phyloP scores from a whole-genome alignment of 495 filamentous ascomycete species.

The Cercophora sp. region DNA sequence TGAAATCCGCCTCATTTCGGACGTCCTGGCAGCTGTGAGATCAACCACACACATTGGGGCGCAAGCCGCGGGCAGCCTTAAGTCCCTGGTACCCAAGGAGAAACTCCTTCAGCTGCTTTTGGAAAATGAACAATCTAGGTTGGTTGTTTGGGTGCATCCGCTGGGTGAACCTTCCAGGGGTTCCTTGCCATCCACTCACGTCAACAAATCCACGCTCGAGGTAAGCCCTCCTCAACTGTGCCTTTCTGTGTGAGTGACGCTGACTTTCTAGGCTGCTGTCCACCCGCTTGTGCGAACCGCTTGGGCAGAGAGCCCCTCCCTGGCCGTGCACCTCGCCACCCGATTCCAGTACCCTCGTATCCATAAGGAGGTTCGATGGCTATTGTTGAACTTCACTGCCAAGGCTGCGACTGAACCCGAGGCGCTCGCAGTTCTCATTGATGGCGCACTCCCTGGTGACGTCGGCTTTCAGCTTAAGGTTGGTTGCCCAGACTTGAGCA shows the following conservation, averaged over 20 bases:
- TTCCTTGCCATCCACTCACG: conserved; percentile 17
- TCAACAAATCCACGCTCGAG: conserved; percentile 48
- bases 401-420: conserved; percentile 75
- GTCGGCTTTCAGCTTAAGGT: conserved; percentile 83
- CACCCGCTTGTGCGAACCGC: conserved; percentile 68
- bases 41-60: conserved; percentile 53
- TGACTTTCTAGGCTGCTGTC: conserved; percentile 40
- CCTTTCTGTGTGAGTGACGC: background rate
- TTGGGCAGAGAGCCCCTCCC: conserved; percentile 75
- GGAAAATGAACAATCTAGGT: conserved; percentile 77
- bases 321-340: conserved; percentile 76
- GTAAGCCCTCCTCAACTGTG: conserved; percentile 34
- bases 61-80: conserved; percentile 50
- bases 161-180: conserved; percentile 55
- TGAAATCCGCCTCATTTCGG: conserved; percentile 75
- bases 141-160: conserved; percentile 88
- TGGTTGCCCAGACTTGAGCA: conserved; percentile 7
- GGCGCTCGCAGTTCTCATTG: conserved; percentile 76
- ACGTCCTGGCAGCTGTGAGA: conserved; percentile 64
- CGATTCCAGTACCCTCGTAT: conserved; percentile 75
- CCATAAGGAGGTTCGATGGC: conserved; percentile 66
- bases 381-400: conserved; percentile 77
- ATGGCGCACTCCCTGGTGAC: conserved; percentile 68
- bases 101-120: conserved; percentile 72
- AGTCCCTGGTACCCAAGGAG: conserved; percentile 71